Conservation (phyloP, 2,329 filamentous ascomycete species). For the Colletotrichum viniferum region DNA sequence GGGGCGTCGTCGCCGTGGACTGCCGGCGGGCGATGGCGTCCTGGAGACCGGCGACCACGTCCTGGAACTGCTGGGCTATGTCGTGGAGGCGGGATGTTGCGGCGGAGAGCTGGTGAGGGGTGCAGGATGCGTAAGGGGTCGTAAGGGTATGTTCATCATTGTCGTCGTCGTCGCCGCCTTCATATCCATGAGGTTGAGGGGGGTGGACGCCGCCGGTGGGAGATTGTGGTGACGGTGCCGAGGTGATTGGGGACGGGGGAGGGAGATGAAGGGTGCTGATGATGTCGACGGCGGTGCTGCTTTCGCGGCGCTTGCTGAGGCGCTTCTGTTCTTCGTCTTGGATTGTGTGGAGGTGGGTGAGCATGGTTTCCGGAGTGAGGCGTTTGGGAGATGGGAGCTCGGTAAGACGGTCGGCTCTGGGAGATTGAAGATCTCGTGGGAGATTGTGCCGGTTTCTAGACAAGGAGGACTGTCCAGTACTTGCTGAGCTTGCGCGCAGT, state of each 20-base stretch:
- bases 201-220: not conserved
- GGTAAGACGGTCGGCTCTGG: not conserved
- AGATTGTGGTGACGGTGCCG: not conserved
- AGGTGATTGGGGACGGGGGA: not conserved
- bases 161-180: not conserved
- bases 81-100: not conserved
- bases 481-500: not conserved
- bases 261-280: not conserved
- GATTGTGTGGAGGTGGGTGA: not conserved
- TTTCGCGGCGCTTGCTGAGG: not conserved
- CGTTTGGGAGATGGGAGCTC: not conserved
- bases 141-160: not conserved
- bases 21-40: not conserved
- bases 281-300: not conserved
- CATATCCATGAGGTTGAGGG: not conserved
- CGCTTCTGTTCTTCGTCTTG: not conserved
- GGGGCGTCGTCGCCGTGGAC: not conserved
- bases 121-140: not conserved
- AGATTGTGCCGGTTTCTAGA: not conserved
- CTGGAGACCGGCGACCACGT: constrained; percentile 39
- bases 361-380: not conserved
- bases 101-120: not conserved
- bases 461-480: not conserved
- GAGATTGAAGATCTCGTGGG: not conserved
- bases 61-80: constrained; percentile 28